phyloP scores from a whole-genome alignment of 441 rosid genomes.

The Eruca vesicaria region DNA sequence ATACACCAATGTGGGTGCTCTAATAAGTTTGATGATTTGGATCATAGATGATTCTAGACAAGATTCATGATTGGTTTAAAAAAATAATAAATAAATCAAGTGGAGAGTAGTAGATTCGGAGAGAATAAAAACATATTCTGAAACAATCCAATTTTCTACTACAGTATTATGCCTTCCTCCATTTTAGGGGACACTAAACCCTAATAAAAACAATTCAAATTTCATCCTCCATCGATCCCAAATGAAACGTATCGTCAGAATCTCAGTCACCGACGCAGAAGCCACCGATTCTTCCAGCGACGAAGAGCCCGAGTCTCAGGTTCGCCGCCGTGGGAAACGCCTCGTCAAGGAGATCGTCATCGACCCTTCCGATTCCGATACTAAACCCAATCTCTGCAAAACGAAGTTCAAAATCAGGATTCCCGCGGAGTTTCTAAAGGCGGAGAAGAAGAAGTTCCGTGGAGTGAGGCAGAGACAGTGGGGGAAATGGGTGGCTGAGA shows the following conservation, averaged over 20 bases:
- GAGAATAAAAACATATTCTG: slow-evolving; percentile 35
- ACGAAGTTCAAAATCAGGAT: slow-evolving; percentile 20
- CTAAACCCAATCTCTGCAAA: not conserved
- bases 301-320: slow-evolving; percentile 29
- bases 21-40: not conserved
- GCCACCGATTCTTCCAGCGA: slow-evolving; percentile 62
- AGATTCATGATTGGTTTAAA: not conserved
- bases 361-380: slow-evolving; percentile 9
- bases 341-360: slow-evolving; percentile 27
- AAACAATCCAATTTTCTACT: not conserved
- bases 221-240: not conserved
- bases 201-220: not conserved
- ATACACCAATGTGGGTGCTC: no score
- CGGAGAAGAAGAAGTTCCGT: slow-evolving; percentile 54
- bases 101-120: slow-evolving; percentile 1
- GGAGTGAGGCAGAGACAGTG: slow-evolving; percentile 92
- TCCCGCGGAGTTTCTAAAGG: not conserved
- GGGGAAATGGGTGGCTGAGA: slow-evolving; percentile 99
- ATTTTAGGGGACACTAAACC: slow-evolving; percentile 11
- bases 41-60: not conserved
- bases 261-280: slow-evolving; percentile 46
- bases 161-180: not conserved
- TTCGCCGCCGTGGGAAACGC: slow-evolving; percentile 18
- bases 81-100: not conserved
- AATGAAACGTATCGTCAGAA: slow-evolving; percentile 34